Base-by-base conservation (phyloP, 345 rosid species). In the Eucalyptus curtisii region DNA sequence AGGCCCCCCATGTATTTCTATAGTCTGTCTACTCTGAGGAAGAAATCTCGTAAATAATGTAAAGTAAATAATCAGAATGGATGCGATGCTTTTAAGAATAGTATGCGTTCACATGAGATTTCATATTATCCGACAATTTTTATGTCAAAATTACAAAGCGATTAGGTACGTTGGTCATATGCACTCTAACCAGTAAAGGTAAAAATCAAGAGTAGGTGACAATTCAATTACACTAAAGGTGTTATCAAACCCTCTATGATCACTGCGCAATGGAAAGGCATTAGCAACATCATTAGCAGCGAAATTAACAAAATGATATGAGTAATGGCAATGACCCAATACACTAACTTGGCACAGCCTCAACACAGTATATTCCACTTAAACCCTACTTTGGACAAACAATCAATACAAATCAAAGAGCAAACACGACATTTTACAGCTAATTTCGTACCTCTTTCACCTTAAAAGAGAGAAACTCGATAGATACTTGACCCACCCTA, bases 401-500 rank as follows among this genome's bases (percentile, higher is more conserved):
- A 76, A 22, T 76, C 84, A 76, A 40, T 76, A 40, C 84, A 76
- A 40, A 20, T 44, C 10, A 10, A 40, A 6, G 84, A 76, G 47
- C 9, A 40, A 76, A 40, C 84, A 40, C 84, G 15, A 76, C 84
- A 76, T 76, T 76, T 76, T 76, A 76, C 84, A 76, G 84, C 84
- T 76, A 76, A 76, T 76, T 11, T 40, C 84, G 84, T 76, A 76
- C 84, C 84, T 10, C 84, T 40, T 76, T 7, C 47, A 40, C 84
- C 84, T 40, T 20, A 10, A 40, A 76, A 20, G 47, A 40, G 13
- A 11, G 13, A 76, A 76, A 76, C 27, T 76, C 84, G 4, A 76
- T 20, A 40, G 47, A 40, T 76, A 76, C 84, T 76, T 4, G 84
- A 40, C 84, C 84, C 30, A 42, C 84, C 24, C 13, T 40, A 25